Evolutionary conservation across 2,329 filamentous ascomycete species (phyloP), one percentile per base, ranked within the genome.

Genomic region (Cladophialophora exuberans): DNA sequence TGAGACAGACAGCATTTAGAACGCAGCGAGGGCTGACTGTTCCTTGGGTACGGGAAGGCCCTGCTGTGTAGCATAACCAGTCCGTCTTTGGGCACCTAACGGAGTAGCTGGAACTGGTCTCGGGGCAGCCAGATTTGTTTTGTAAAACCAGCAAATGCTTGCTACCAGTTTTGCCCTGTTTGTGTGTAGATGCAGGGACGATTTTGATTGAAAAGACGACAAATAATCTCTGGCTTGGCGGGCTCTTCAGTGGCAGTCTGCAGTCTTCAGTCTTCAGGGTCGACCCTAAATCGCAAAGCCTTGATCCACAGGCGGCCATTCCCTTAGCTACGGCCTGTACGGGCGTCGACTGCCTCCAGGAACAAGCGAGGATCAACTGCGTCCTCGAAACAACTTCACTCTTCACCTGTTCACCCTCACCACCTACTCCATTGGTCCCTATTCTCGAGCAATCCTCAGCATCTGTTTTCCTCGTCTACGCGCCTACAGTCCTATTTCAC

Each of bases 291-390:
- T n/a, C n/a, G n/a, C n/a, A n/a, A n/a, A n/a, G 28, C 28, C 6
- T 31, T 44, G 46, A 41, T 39, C 46, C 46, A 49, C 42, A 31
- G 20, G 23, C 44, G 22, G 39, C 39, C 18, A 42, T 23, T 22
- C 46, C 33, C 9, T 31, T 25, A 47, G 28, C 20, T 22, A 36
- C 44, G 7, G 35, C 20, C 13, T 22, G 38, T 23, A 35, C 28
- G 33, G 46, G 35, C 46, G 46, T 49, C 30, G 46, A 36, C 20
- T 36, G 51, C 55, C 44, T 44, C 55, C 57, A 56, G 57, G 57
- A 59, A 56, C 57, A 56, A 59, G 52, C 51, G 49, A 56, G 49
- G 36, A 56, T 56, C 49, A 57, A 38, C 54, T 57, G 42, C 30
- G 20, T 38, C 46, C 46, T 49, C 35, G 39, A 42, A 18, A 23